Evolutionary conservation across 2,329 filamentous ascomycete species (phyloP).

Genomic region (Lachnellula willkommii): DNA sequence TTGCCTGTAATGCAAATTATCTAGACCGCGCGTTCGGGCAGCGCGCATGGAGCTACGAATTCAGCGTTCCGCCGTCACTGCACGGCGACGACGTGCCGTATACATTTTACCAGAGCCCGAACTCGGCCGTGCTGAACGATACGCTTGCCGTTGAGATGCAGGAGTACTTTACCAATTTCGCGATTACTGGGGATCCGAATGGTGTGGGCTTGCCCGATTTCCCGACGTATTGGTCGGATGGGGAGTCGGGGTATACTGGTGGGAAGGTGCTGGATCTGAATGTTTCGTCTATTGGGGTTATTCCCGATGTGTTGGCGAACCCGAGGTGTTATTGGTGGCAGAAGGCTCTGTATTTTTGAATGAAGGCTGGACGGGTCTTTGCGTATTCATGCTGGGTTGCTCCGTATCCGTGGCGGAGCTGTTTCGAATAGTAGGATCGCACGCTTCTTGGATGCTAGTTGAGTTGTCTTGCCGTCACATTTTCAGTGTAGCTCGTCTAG

Average conservation of each 20-base stretch:
- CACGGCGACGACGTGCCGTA: conserved; percentile 49
- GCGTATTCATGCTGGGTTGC: not conserved
- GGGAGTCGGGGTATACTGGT: not conserved
- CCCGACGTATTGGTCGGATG: conserved; percentile 11
- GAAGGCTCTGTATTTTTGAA: conserved; percentile 16
- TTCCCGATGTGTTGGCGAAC: conserved; percentile 24
- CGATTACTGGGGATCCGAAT: conserved; percentile 30
- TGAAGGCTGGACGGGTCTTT: not conserved
- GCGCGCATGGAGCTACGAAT: conserved; percentile 46
- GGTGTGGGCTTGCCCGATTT: conserved; percentile 15
- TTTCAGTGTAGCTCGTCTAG: too few species aligned
- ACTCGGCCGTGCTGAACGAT: conserved; percentile 12
- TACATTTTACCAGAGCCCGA: conserved; percentile 43
- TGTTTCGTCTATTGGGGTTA: not conserved
- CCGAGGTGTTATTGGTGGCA: conserved; percentile 34
- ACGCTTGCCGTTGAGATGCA: conserved; percentile 33
- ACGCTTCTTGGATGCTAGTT: too few species aligned
- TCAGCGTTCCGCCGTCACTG: conserved; percentile 46
- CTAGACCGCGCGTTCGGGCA: conserved; percentile 42
- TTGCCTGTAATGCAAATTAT: conserved; percentile 49
- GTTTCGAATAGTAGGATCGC: too few species aligned
- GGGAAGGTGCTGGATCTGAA: conserved; percentile 4
- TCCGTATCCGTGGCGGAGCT: too few species aligned
- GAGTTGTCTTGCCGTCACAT: too few species aligned
- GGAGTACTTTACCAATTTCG: conserved; percentile 34